phyloP scores from a whole-genome alignment of 768 basidiomycete genomes.

The Mycena leptocephala region DNA sequence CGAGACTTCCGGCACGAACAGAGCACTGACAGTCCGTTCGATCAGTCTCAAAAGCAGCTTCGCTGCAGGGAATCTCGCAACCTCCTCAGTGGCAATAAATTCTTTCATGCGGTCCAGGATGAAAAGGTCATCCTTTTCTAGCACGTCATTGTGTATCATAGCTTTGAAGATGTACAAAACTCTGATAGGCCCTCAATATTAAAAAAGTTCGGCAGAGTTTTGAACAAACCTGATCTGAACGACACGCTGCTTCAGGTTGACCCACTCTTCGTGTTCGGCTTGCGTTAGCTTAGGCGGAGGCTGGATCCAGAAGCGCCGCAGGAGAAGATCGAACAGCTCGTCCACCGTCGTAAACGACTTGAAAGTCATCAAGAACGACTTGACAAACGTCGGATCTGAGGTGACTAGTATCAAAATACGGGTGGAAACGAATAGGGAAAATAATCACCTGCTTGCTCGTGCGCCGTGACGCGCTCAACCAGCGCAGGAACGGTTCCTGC shows the following conservation, averaged over 20 bases:
- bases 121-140: conserved; percentile 89
- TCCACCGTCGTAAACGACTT: conserved; percentile 92
- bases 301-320: conserved; percentile 84
- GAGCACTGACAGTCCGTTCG: conserved; percentile 80
- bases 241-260: conserved; percentile 83
- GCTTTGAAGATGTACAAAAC: conserved; percentile 93
- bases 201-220: neutral
- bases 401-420: neutral
- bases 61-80: conserved; percentile 76
- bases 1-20: neutral
- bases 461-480: conserved; percentile 92
- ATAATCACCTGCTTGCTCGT: conserved; percentile 83
- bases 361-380: conserved; percentile 96
- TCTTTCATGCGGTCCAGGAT: conserved; percentile 88
- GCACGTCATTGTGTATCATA: conserved; percentile 87
- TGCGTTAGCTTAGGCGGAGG: conserved; percentile 78
- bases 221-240: conserved; percentile 86
- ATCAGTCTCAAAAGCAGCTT: conserved; percentile 84
- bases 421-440: conserved; percentile 9
- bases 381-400: conserved; percentile 83
- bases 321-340: conserved; percentile 86
- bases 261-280: conserved; percentile 84
- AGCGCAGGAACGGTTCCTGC: conserved; percentile 91
- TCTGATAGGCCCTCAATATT: conserved; percentile 52
- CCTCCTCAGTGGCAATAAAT: conserved; percentile 80